Percentiles rank a stretch among this genome's conserved stretches.
phyloP scores from a whole-genome alignment of 306 rosid genomes.

The Arachis stenosperma region DNA sequence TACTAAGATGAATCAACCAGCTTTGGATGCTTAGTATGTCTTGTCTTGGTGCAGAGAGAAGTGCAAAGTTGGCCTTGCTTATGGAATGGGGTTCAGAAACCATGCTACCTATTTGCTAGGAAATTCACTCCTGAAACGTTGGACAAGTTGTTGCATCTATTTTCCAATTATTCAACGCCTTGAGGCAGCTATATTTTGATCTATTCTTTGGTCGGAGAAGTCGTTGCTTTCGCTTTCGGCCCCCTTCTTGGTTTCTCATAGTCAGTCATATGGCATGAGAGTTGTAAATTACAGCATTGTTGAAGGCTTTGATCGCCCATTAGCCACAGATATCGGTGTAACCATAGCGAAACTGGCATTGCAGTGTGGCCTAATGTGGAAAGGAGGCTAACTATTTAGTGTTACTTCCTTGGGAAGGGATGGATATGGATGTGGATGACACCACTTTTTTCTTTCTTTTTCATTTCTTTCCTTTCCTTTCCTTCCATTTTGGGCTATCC shows the following conservation, averaged over 20 bases:
- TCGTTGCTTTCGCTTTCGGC: constrained; percentile 51
- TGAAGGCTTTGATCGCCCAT: constrained; percentile 52
- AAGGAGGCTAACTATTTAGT: constrained; percentile 46
- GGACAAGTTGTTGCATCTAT: constrained; percentile 63
- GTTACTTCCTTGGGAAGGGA: constrained; percentile 52
- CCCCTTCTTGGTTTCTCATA: constrained; percentile 58
- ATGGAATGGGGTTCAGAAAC: constrained; percentile 88
- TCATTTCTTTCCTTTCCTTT: constrained; percentile 3
- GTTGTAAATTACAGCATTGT: constrained; percentile 72
- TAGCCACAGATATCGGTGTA: constrained; percentile 53
- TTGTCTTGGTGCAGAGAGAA: constrained; percentile 66
- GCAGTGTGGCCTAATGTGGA: constrained; percentile 47
- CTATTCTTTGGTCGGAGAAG: constrained; percentile 77
- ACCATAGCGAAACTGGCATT: constrained; percentile 39
- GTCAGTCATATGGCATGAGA: constrained; percentile 39
- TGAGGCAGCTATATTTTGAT: constrained; percentile 60
- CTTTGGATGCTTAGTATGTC: constrained; percentile 16
- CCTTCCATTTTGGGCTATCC: constrained; percentile 45
- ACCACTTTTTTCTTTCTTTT: background rate
- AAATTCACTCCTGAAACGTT: constrained; percentile 86
- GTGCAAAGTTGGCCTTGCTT: constrained; percentile 98
- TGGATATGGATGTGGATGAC: constrained; percentile 29
- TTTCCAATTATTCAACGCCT: constrained; percentile 77
- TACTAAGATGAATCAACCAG: constrained; percentile 11
- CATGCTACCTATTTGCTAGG: constrained; percentile 97